Conservation (phyloP, 306 rosid genomes). For the Astragalus glycyphyllos region DNA sequence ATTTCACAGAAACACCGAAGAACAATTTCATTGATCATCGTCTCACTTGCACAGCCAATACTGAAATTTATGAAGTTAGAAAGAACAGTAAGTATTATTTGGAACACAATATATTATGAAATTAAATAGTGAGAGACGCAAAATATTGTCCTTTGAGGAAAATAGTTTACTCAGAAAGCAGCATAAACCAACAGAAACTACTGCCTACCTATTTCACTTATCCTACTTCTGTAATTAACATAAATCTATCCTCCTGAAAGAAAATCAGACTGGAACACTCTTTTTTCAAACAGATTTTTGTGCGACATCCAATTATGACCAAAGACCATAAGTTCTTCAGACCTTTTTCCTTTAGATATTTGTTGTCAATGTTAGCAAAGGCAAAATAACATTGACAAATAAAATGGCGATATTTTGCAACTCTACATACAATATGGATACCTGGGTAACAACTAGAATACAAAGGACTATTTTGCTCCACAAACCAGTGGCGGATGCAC, state of each 20-base stretch:
- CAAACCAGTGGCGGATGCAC: not conserved
- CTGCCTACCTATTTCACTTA: not conserved
- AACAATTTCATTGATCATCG: slow-evolving; percentile 2
- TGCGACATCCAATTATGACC: slow-evolving; percentile 21
- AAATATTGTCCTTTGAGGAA: not conserved
- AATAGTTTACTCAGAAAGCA: not conserved
- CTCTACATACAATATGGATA: slow-evolving; percentile 9
- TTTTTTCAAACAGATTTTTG: not conserved
- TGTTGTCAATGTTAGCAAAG: not conserved
- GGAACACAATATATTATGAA: slow-evolving; percentile 6
- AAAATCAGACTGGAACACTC: not conserved
- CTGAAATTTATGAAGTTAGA: slow-evolving; percentile 14
- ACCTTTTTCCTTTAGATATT: slow-evolving; percentile 1
- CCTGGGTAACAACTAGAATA: slow-evolving; percentile 11
- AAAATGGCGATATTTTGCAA: too few species aligned
- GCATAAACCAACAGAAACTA: slow-evolving; percentile 14
- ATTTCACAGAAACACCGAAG: slow-evolving; percentile 11
- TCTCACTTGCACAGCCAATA: slow-evolving; percentile 29
- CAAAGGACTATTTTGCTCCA: slow-evolving; percentile 1
- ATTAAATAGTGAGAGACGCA: not conserved
- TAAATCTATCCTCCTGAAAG: slow-evolving; percentile 10
- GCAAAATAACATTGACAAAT: not conserved
- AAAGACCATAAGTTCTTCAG: slow-evolving; percentile 13
- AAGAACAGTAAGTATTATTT: not conserved
- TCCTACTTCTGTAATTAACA: not conserved